Evolutionary conservation across 208 protist species (phyloP).

Genomic region (Tritrichomonas musculus): DNA sequence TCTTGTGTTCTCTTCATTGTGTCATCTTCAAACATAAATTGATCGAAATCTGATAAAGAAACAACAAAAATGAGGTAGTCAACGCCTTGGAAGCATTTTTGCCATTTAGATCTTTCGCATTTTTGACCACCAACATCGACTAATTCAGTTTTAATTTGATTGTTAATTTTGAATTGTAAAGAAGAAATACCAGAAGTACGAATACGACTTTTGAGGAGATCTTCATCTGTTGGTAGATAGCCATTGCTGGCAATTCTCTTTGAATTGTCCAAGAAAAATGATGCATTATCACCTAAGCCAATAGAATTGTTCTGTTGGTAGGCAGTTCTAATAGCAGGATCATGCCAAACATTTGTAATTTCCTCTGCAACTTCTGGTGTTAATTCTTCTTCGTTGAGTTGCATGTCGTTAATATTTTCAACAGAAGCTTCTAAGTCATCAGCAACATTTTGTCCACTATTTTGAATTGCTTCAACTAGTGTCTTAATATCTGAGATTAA

Average conservation of each 20-base stretch:
- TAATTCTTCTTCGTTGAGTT: neutral
- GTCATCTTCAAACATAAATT: neutral
- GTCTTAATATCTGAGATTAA: slow-evolving; percentile 9
- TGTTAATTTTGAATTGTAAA: neutral
- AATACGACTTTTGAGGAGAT: slow-evolving; percentile 35
- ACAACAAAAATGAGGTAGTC: slow-evolving; percentile 33
- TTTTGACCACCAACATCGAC: slow-evolving; percentile 49
- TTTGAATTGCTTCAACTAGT: neutral
- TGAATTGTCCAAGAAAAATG: slow-evolving; percentile 38
- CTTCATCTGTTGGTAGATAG: slow-evolving; percentile 35
- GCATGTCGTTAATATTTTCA: neutral
- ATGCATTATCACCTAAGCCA: neutral
- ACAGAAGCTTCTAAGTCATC: neutral
- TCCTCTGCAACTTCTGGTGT: neutral
- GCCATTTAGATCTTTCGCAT: slow-evolving; percentile 44
- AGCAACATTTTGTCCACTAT: neutral
- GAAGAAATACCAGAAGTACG: neutral
- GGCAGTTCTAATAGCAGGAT: neutral
- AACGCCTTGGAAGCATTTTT: slow-evolving; percentile 41
- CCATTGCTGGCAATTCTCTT: neutral
- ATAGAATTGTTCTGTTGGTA: neutral
- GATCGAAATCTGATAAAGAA: slow-evolving; percentile 35
- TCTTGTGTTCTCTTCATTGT: neutral
- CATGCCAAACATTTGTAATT: slow-evolving; percentile 25
- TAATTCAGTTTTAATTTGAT: neutral